These are phyloP conservation scores for Candida hungchunana DNA, from an alignment of 805 yeast genomes.

Conservation along the genomic window DNA sequence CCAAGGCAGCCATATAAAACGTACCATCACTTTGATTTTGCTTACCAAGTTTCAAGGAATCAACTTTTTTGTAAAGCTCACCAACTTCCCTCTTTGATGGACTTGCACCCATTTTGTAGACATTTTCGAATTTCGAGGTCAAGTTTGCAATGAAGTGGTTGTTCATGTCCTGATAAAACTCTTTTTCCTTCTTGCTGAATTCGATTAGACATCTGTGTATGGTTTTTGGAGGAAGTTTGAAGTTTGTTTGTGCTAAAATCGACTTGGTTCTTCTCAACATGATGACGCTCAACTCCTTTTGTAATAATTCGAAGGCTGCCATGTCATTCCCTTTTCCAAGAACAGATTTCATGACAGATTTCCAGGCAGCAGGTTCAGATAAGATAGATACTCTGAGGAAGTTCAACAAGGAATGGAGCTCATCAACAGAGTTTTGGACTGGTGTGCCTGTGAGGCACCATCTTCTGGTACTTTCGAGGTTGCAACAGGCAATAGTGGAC, in stretches of 20 bases:
- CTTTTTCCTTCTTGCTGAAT: conserved; percentile 26
- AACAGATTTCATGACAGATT: conserved; percentile 34
- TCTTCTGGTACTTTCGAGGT: conserved; percentile 38
- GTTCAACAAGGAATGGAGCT: conserved; percentile 45
- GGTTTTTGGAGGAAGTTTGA: conserved; percentile 21
- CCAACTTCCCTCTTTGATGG: conserved; percentile 4
- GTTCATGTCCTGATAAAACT: conserved; percentile 26
- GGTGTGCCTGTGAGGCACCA: conserved; percentile 70
- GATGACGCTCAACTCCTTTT: conserved; percentile 28
- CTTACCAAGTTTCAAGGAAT: conserved; percentile 13
- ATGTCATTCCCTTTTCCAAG: conserved; percentile 28
- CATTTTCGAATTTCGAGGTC: conserved; percentile 5
- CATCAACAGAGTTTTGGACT: conserved; percentile 51
- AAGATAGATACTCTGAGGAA: conserved; percentile 37
- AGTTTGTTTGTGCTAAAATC: conserved; percentile 26
- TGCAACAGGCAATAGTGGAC: conserved; percentile 41
- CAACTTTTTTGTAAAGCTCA: conserved; percentile 5
- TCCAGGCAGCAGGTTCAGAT: conserved; percentile 17
- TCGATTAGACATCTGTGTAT: conserved; percentile 18
- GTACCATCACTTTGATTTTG: conserved; percentile 6
- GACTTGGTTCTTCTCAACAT: conserved; percentile 45
- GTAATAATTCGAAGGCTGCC: conserved; percentile 35
- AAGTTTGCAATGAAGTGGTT: conserved; percentile 14
- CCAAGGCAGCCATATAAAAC: conserved; percentile 26
- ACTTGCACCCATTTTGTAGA: not conserved